These are phyloP conservation scores for Pyrus pyrifolia DNA, from an alignment of 306 rosid species.

Conservation along the genomic window DNA sequence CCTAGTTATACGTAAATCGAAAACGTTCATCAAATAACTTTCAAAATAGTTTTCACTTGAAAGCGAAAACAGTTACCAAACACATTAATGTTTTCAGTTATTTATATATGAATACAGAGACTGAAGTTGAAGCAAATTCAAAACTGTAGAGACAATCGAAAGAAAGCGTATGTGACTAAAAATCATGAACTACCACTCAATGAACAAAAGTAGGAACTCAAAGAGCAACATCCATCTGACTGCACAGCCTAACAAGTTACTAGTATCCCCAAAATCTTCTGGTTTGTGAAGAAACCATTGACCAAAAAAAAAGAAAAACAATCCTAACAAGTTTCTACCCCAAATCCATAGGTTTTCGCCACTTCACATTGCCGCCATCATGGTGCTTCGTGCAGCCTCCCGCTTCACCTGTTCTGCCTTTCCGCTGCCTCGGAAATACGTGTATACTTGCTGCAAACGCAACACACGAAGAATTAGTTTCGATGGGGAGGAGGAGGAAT, in stretches of 20 bases:
- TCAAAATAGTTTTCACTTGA: too few relatives aligned
- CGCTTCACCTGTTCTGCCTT: conserved; percentile 64
- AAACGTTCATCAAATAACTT: too few relatives aligned
- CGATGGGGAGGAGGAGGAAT: background rate
- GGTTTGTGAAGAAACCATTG: background rate
- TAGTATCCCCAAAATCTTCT: background rate
- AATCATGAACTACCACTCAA: too few relatives aligned
- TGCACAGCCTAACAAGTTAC: background rate
- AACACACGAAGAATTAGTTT: conserved; percentile 12
- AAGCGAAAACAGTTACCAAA: too few relatives aligned
- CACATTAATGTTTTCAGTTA: too few relatives aligned
- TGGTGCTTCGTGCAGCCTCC: conserved; percentile 70
- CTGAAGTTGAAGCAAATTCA: background rate
- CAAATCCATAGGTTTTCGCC: background rate
- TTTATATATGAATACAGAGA: background rate
- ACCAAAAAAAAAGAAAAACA: background rate
- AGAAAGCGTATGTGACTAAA: too few relatives aligned
- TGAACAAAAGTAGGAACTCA: background rate
- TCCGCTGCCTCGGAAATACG: conserved; percentile 95
- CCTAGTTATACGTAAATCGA: too few relatives aligned
- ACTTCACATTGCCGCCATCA: conserved; percentile 76
- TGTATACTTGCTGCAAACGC: conserved; percentile 76
- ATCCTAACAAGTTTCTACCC: background rate
- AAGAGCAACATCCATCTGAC: background rate
- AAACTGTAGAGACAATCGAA: background rate